Percentiles rank a stretch among this genome's conserved stretches.
phyloP scores from a whole-genome alignment of 108 stramenopile species.

The Nitzschia sp. region DNA sequence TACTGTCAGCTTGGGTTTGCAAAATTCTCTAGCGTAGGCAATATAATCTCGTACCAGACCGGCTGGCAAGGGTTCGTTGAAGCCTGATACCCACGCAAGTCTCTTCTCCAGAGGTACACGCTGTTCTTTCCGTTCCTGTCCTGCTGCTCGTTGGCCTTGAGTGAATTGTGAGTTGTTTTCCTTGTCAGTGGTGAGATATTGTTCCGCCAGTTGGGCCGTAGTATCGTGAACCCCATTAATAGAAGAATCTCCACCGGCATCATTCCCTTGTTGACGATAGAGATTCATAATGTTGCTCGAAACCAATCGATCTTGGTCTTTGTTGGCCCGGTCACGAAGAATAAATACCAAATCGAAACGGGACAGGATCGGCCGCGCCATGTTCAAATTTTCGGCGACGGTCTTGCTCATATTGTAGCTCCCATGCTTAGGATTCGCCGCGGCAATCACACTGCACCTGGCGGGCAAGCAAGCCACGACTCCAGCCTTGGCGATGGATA shows the following conservation, averaged over 20 bases:
- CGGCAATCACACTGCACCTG: conserved; percentile 94
- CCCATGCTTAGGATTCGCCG: conserved; percentile 97
- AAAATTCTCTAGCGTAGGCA: conserved; percentile 93
- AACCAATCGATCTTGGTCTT: conserved; percentile 87
- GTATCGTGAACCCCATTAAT: not conserved
- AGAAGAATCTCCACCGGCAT: not conserved
- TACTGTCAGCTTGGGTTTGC: conserved; percentile 85
- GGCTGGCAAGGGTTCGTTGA: conserved; percentile 75
- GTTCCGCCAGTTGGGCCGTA: conserved; percentile 3
- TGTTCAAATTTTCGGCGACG: conserved; percentile 92
- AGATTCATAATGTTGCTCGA: conserved; percentile 92
- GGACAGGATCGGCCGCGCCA: conserved; percentile 93
- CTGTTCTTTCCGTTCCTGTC: not conserved
- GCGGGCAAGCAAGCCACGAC: conserved; percentile 90
- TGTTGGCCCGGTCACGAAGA: conserved; percentile 90
- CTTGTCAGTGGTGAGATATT: not conserved
- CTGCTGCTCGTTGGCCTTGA: not conserved
- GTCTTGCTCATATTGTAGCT: conserved; percentile 91
- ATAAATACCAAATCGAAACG: conserved; percentile 98
- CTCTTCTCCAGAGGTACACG: conserved; percentile 60
- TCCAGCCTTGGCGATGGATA: conserved; percentile 97
- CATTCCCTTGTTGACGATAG: conserved; percentile 31
- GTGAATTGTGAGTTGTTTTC: conserved; percentile 2
- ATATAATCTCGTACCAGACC: conserved; percentile 94
- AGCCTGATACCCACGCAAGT: conserved; percentile 74